These are phyloP conservation scores for Dioscorea dumetorum DNA, from an alignment of 106 monocot genomes.

Conservation along the genomic window DNA sequence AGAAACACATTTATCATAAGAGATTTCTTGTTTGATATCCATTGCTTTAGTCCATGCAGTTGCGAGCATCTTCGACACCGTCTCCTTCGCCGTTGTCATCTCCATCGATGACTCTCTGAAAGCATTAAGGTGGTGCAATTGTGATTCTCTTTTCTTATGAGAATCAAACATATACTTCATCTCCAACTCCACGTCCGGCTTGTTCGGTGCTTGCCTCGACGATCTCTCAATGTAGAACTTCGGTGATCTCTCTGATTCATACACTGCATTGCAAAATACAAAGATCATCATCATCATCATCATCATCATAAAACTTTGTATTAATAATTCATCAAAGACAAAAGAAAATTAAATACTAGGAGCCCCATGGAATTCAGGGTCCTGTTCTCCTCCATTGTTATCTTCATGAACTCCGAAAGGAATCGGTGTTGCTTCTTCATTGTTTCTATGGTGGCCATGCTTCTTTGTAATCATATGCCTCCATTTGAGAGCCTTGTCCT, in stretches of 20 bases:
- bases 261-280: background rate
- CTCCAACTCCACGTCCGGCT: background rate
- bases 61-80: background rate
- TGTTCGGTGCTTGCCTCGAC: background rate
- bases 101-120: background rate
- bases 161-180: background rate
- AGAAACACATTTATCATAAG: background rate
- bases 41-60: background rate
- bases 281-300: background rate
- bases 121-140: background rate
- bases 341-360: slow-evolving; percentile 1
- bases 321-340: background rate
- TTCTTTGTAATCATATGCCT: slow-evolving; percentile 27
- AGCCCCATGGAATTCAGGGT: slow-evolving; percentile 18
- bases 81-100: background rate
- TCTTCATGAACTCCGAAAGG: background rate
- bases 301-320: too few relatives aligned
- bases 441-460: slow-evolving; percentile 15
- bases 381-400: background rate
- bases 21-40: background rate
- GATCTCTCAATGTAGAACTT: background rate
- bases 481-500: slow-evolving; percentile 58
- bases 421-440: background rate
- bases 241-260: slow-evolving; percentile 1
- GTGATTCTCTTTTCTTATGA: background rate